These are phyloP conservation scores for Rhodotorula babjevae DNA, from an alignment of 768 basidiomycete species.

Conservation along the genomic window DNA sequence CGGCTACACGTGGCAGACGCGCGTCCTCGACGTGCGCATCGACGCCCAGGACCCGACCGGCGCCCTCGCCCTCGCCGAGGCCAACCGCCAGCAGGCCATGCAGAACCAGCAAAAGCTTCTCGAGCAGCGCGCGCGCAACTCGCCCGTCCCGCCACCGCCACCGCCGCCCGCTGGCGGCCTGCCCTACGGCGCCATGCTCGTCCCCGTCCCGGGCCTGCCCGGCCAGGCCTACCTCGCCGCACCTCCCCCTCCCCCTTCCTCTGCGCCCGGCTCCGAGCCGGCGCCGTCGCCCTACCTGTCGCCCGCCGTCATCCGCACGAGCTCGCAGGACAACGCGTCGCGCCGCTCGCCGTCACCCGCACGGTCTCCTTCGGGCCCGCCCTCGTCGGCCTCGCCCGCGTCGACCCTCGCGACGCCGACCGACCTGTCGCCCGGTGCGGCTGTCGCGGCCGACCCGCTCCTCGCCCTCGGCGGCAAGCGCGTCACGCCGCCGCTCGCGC, in stretches of 20 bases:
- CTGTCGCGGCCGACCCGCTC: background rate
- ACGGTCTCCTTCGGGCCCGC: background rate
- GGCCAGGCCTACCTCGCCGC: slow-evolving; percentile 2
- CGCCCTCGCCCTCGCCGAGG: slow-evolving; percentile 40
- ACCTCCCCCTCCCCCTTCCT: background rate
- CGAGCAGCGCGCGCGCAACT: slow-evolving; percentile 1
- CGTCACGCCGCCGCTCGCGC: background rate
- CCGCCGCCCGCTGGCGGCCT: background rate
- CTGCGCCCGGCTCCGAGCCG: background rate
- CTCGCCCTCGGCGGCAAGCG: background rate
- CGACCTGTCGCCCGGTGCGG: background rate
- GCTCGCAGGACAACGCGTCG: background rate
- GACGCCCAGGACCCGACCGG: slow-evolving; percentile 44
- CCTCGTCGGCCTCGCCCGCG: background rate
- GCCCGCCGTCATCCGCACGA: background rate
- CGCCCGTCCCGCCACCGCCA: background rate
- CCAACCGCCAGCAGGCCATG: slow-evolving; percentile 36
- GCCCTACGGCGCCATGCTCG: background rate
- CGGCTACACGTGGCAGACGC: slow-evolving; percentile 67
- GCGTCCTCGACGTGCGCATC: slow-evolving; percentile 44
- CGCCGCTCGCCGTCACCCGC: background rate
- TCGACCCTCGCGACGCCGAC: background rate
- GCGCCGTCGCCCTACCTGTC: background rate
- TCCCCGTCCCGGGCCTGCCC: background rate
- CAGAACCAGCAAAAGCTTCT: slow-evolving; percentile 19